Evolutionary conservation across 2,329 filamentous ascomycete species (phyloP), one percentile per base, ranked within the genome.

Genomic region (Exophiala aquamarina): DNA sequence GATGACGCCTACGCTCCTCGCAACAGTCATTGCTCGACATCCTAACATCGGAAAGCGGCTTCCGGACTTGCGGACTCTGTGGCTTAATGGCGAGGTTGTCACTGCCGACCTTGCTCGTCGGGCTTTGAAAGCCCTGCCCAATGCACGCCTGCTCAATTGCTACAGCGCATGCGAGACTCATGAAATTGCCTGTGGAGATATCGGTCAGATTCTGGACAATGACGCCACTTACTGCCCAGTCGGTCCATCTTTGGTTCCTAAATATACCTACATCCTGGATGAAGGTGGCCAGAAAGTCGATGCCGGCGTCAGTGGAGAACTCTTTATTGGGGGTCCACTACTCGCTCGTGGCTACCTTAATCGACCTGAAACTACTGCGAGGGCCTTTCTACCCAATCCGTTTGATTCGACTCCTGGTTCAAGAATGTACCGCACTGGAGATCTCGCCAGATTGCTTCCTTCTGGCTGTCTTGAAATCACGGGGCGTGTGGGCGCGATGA

Each of bases 91-190:
- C 40, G 87, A 92, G 67, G 87, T 92, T 1, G 87, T 91, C 42
- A 88, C 86, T 0, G 86, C 86, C 0, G 87, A 91, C 61, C 77
- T 91, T 13, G 86, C 83, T 23, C 80, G 82, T 19, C 79, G 86
- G 32, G 83, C 82, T 2, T 72, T 86, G 43, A 78, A 79, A 44
- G 82, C 83, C 2, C 74, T 91, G 3, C 86, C 87, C 0, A 78
- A 83, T 0, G 77, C 81, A 2, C 81, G 84, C 13, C 68, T 92
- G 10, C 78, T 91, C 52, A 92, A 91, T 58, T 86, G 86, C 59
- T 92, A 92, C 69, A 89, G 86, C 61, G 86, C 87, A 13, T 89
- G 86, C 60, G 87, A 92, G 65, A 91, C 87, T 0, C 86, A 90
- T 55, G 86, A 90, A 66, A 83, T 88, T 51, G 86, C 87, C 1